These are phyloP conservation scores for Dioscorea alata DNA, from an alignment of 106 monocot genomes.

Conservation along the genomic window DNA sequence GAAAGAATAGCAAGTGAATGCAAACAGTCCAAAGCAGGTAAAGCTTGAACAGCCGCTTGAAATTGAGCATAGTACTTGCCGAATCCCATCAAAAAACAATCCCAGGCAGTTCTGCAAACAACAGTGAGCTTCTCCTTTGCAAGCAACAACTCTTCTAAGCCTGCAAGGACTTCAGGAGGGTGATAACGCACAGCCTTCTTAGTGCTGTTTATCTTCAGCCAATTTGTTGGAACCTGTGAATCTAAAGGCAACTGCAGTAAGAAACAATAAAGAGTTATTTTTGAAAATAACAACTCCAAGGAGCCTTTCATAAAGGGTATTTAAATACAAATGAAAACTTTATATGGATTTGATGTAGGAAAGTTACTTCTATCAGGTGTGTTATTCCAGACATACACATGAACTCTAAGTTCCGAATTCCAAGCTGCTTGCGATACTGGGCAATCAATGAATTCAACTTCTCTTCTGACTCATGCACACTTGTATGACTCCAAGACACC, in stretches of 20 bases:
- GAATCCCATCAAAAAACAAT: conserved; percentile 52
- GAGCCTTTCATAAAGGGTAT: too few species aligned
- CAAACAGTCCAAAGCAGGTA: conserved; percentile 90
- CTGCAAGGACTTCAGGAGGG: conserved; percentile 66
- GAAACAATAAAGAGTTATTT: too few species aligned
- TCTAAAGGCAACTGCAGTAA: conserved; percentile 51
- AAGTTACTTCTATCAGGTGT: conserved; percentile 84
- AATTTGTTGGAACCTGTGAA: conserved; percentile 66
- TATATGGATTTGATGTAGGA: background rate
- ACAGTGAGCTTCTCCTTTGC: conserved; percentile 79
- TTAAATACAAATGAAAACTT: too few species aligned
- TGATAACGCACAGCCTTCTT: conserved; percentile 91
- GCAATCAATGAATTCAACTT: conserved; percentile 67
- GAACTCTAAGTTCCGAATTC: conserved; percentile 74
- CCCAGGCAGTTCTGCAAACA: conserved; percentile 68
- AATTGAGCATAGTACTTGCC: conserved; percentile 76
- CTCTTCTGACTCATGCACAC: conserved; percentile 48
- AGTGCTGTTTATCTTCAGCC: conserved; percentile 87
- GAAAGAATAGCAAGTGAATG: conserved; percentile 86
- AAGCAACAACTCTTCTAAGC: conserved; percentile 64
- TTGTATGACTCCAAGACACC: conserved; percentile 50
- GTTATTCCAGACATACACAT: conserved; percentile 72
- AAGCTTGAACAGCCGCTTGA: conserved; percentile 83
- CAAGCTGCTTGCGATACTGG: conserved; percentile 71
- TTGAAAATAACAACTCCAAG: too few species aligned